Percentiles rank a stretch among this genome's conserved stretches.
phyloP scores from a whole-genome alignment of 306 rosid species.

The Alnus rubra region DNA sequence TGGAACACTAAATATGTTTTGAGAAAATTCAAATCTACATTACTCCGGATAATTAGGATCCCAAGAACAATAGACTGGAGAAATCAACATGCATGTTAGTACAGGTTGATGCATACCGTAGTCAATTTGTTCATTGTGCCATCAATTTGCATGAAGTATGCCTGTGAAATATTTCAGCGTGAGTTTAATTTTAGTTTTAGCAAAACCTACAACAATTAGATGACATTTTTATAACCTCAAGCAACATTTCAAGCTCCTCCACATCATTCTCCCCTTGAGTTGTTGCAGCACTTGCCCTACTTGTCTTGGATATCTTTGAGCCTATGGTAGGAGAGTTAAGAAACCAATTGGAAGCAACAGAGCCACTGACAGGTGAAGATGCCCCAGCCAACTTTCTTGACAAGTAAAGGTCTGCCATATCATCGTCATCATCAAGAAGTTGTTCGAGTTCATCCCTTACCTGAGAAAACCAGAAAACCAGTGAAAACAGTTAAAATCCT shows the following conservation, averaged over 20 bases:
- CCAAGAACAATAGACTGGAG: neutral
- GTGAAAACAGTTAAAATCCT: slow-evolving; percentile 3
- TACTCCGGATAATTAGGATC: neutral
- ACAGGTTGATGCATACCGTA: slow-evolving; percentile 45
- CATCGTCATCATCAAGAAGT: slow-evolving; percentile 78
- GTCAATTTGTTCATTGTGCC: slow-evolving; percentile 71
- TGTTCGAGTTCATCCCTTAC: slow-evolving; percentile 81
- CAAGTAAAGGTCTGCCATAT: slow-evolving; percentile 84
- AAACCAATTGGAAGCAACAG: slow-evolving; percentile 49
- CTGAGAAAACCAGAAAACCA: slow-evolving; percentile 31
- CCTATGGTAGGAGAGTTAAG: slow-evolving; percentile 53
- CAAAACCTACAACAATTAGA: slow-evolving; percentile 1
- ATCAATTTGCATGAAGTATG: slow-evolving; percentile 76
- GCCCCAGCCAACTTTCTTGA: slow-evolving; percentile 57
- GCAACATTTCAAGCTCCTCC: slow-evolving; percentile 86
- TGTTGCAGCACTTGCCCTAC: slow-evolving; percentile 53
- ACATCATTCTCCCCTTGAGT: slow-evolving; percentile 56
- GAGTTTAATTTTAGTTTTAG: slow-evolving; percentile 4
- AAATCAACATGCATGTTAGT: neutral
- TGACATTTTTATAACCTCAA: slow-evolving; percentile 51
- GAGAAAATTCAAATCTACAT: neutral
- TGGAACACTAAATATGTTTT: neutral
- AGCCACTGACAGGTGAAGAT: slow-evolving; percentile 48
- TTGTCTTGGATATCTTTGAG: slow-evolving; percentile 56
- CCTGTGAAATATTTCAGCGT: slow-evolving; percentile 47